phyloP scores from a whole-genome alignment of 345 rosid genomes.

The Eucalyptus microcorys region DNA sequence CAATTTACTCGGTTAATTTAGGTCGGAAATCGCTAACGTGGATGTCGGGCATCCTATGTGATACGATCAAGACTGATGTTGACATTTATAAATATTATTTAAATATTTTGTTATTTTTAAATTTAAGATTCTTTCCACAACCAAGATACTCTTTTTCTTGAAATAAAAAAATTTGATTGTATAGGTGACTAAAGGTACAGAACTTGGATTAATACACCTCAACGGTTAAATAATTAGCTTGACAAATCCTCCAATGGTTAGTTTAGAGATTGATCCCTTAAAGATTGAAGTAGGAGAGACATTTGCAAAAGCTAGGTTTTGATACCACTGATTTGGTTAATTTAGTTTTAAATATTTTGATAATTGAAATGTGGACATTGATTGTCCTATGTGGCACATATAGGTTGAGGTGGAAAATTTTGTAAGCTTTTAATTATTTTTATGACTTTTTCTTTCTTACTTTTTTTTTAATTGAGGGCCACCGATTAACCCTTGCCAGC shows the following conservation, averaged over 20 bases:
- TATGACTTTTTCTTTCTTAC: neutral
- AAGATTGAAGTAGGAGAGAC: neutral
- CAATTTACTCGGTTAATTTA: too few relatives aligned
- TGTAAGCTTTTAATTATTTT: neutral
- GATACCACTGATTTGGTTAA: neutral
- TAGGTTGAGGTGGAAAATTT: neutral
- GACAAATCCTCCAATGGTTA: neutral
- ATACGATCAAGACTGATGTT: rapidly evolving
- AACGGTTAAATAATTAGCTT: neutral
- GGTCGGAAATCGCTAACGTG: rapidly evolving
- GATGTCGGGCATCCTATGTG: too few relatives aligned
- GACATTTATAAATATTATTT: too few relatives aligned
- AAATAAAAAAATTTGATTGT: too few relatives aligned
- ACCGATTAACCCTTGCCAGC: rapidly evolving
- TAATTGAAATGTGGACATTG: neutral
- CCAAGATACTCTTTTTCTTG: neutral
- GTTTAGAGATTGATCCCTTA: too few relatives aligned
- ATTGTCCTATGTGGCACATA: neutral
- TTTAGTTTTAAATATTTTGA: neutral
- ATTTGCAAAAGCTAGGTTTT: too few relatives aligned
- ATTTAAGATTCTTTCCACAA: neutral
- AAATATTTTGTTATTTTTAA: too few relatives aligned
- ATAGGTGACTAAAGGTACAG: neutral
- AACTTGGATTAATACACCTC: neutral
- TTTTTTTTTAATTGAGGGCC: neutral